Evolutionary conservation across 768 basidiomycete genomes (phyloP).

Genomic region (Termitomyces bulborhizus): DNA sequence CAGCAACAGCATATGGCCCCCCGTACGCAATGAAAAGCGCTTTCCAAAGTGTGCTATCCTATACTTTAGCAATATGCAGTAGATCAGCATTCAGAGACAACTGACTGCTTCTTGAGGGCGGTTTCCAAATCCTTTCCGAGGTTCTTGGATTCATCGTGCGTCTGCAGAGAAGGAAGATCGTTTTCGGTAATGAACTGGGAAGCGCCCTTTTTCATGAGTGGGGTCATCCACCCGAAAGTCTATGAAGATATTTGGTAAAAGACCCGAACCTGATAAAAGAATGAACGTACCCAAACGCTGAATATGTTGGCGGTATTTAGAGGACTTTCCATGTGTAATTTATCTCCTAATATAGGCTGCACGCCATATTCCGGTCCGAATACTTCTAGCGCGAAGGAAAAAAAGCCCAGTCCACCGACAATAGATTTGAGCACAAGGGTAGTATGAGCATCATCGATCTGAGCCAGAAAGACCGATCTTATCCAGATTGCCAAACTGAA

Average conservation of each 20-base stretch:
- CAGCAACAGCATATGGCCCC: slow-evolving; percentile 59
- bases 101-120: slow-evolving; percentile 61
- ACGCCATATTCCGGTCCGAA: slow-evolving; percentile 54
- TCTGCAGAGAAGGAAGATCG: slow-evolving; percentile 73
- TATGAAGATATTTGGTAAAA: slow-evolving; percentile 13
- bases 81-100: neutral
- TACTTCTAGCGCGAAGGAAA: slow-evolving; percentile 62
- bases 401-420: slow-evolving; percentile 37
- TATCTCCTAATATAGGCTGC: slow-evolving; percentile 20
- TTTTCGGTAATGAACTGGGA: slow-evolving; percentile 69
- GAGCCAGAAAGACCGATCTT: slow-evolving; percentile 42
- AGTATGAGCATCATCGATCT: slow-evolving; percentile 23
- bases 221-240: slow-evolving; percentile 86
- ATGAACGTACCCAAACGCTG: slow-evolving; percentile 53
- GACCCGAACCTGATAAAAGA: neutral
- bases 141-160: slow-evolving; percentile 61
- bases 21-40: slow-evolving; percentile 80
- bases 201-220: slow-evolving; percentile 66
- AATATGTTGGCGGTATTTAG: slow-evolving; percentile 74
- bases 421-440: slow-evolving; percentile 40
- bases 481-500: slow-evolving; percentile 46
- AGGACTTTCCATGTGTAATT: slow-evolving; percentile 55
- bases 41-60: slow-evolving; percentile 57
- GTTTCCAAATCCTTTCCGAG: slow-evolving; percentile 56
- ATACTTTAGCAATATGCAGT: neutral